Evolutionary conservation across 176 grass and related monocot species (phyloP), one percentile per base, ranked within the genome.

Genomic region (Poa pratensis): DNA sequence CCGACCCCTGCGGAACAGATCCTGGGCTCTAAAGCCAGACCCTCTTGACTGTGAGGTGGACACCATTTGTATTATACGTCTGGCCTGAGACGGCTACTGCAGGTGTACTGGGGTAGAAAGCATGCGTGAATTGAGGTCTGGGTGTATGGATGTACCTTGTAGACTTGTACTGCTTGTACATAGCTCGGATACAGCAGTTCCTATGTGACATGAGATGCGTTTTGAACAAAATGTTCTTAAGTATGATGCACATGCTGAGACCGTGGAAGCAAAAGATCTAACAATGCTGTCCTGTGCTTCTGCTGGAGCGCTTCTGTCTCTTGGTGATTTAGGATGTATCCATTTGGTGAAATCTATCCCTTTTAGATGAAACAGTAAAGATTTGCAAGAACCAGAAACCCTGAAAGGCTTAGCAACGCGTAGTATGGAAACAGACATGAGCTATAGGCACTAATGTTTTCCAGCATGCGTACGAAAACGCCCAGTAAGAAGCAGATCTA

Each of bases 111-210:
- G 76, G 77, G 69, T 75, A 50, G n/a, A 68, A 80, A 70, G 51
- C 71, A 43, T 53, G 81, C 78, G 72, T 26, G 30, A 5, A 61
- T 37, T 68, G 37, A 42, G 35, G 26, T 50, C 24, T 5, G 51
- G 27, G 23, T 28, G 7, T 52, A 77, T 50, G 77, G 39, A 76
- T 85, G 70, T 86, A 51, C 49, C 39, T 87, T 83, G n/a, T n/a
- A n/a, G n/a, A n/a, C n/a, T n/a, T n/a, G 74, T 75, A 40, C 80
- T 75, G 75, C 75, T 53, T 90, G 89, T 90, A 87, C 77, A 87
- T 90, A 84, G 69, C 61, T 80, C 69, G 59, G 26, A 83, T 90
- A 69, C 85, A 8, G 75, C 73, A 9, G 55, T 75, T 59, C 12
- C 27, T 30, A 63, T 75, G 48, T 51, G 51, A n/a, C n/a, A 16